A percentile compares a stretch with the other conserved stretches of the same genome.
These are phyloP conservation scores for Zostera marina DNA, from an alignment of 116 monocot species.

Conservation along the genomic window DNA sequence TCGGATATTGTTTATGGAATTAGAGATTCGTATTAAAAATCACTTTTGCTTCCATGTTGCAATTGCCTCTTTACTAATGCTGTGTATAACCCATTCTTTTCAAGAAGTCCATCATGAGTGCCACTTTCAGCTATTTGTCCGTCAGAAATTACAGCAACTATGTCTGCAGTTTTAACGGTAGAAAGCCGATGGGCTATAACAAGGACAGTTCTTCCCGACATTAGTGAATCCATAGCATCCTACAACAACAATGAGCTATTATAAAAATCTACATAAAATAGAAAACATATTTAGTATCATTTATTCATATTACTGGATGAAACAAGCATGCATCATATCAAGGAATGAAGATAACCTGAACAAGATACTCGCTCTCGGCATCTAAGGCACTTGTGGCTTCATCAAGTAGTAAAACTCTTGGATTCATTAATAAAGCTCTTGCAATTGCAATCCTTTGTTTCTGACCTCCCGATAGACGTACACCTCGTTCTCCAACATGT, in stretches of 20 bases:
- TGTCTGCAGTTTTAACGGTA: constrained; percentile 79
- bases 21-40: constrained; percentile 9
- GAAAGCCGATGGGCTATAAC: constrained; percentile 98
- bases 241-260: constrained; percentile 9
- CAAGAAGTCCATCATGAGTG: constrained; percentile 72
- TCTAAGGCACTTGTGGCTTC: constrained; percentile 98
- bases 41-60: constrained; percentile 37
- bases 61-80: constrained; percentile 86
- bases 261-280: no score
- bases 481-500: constrained; percentile 78
- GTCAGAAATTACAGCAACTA: constrained; percentile 79
- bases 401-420: constrained; percentile 68
- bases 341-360: constrained; percentile 55
- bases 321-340: no score
- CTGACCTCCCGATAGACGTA: constrained; percentile 93
- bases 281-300: no score
- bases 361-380: constrained; percentile 97
- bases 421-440: constrained; percentile 95
- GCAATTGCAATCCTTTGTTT: constrained; percentile 97
- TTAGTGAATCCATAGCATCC: constrained; percentile 99
- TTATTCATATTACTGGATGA: no score
- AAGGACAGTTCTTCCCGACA: constrained; percentile 92
- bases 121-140: constrained; percentile 89
- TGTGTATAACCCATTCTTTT: constrained; percentile 71
- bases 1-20: no score